A percentile compares a stretch with the other conserved stretches of the same genome.
Conservation (phyloP, 306 rosid genomes). For the Inga leiocalycina region DNA sequence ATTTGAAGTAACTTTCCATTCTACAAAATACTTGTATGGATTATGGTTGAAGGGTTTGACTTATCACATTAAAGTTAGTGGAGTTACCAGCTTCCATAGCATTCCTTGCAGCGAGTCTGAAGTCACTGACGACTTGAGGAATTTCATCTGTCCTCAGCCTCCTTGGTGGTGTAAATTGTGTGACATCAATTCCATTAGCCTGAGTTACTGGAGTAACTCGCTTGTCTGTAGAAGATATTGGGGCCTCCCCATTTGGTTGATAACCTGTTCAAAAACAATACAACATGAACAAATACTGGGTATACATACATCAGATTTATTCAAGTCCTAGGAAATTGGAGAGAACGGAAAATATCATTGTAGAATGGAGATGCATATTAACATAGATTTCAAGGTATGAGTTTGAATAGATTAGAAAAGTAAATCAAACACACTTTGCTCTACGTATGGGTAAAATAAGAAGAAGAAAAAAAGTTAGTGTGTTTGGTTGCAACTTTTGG, state of each 20-base stretch:
- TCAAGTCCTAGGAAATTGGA: background rate
- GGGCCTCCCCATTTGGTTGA: constrained; percentile 41
- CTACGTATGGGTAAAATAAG: background rate
- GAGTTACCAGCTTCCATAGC: background rate
- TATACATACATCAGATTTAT: background rate
- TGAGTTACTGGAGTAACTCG: constrained; percentile 34
- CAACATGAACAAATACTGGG: background rate
- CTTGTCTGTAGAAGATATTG: constrained; percentile 56
- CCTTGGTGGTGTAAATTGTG: constrained; percentile 57
- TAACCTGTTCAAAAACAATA: constrained; percentile 34
- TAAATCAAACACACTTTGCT: background rate
- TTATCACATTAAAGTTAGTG: background rate
- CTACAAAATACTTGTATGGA: background rate
- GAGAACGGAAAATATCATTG: background rate
- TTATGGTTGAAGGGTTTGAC: background rate
- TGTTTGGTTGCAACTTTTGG: no score
- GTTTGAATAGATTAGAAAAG: no score
- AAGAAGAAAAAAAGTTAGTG: no score
- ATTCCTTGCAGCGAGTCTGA: background rate
- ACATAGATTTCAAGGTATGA: background rate
- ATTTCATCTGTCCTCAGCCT: constrained; percentile 49
- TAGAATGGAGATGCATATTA: background rate
- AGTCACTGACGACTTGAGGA: background rate
- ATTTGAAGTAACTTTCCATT: background rate
- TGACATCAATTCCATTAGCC: constrained; percentile 35